phyloP scores from a whole-genome alignment of 1,284 basidiomycete species.

The Ustilago trichophora region DNA sequence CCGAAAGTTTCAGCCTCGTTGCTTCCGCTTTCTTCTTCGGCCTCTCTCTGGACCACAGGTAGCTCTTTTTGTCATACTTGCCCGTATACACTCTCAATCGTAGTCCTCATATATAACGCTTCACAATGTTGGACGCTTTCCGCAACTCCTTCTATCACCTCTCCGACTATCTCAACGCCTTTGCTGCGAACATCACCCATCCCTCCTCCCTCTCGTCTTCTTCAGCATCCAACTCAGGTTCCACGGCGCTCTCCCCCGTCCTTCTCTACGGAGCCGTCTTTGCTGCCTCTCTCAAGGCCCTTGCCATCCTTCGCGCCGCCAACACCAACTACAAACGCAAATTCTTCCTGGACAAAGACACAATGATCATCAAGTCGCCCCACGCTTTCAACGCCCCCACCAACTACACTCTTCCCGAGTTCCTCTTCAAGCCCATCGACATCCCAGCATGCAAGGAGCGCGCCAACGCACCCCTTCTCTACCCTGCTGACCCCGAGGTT shows the following conservation, averaged over 20 bases:
- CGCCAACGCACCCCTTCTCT: conserved; percentile 36
- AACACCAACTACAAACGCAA: conserved; percentile 24
- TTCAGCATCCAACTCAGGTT: background rate
- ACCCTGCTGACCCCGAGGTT: conserved; percentile 37
- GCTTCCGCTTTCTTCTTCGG: background rate
- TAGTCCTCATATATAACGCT: conserved; percentile 8
- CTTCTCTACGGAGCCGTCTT: conserved; percentile 24
- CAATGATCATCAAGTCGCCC: conserved; percentile 53
- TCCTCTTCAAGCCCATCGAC: conserved; percentile 51
- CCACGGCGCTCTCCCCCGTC: conserved; percentile 4
- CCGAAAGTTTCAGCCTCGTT: conserved; percentile 9
- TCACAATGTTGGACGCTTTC: conserved; percentile 17
- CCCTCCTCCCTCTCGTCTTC: conserved; percentile 7
- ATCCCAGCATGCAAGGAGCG: conserved; percentile 33
- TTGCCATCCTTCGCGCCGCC: conserved; percentile 14
- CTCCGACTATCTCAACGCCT: conserved; percentile 26
- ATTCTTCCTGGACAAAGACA: conserved; percentile 25
- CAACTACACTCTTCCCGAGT: conserved; percentile 49
- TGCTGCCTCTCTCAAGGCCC: conserved; percentile 12
- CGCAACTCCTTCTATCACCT: conserved; percentile 17
- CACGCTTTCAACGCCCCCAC: conserved; percentile 37
- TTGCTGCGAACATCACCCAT: background rate
- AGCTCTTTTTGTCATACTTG: background rate
- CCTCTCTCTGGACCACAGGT: background rate
- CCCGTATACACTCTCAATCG: background rate